A percentile compares a stretch with the other conserved stretches of the same genome.
Conservation (phyloP, 2,329 filamentous ascomycete species). For the Cladosporium sp. region DNA sequence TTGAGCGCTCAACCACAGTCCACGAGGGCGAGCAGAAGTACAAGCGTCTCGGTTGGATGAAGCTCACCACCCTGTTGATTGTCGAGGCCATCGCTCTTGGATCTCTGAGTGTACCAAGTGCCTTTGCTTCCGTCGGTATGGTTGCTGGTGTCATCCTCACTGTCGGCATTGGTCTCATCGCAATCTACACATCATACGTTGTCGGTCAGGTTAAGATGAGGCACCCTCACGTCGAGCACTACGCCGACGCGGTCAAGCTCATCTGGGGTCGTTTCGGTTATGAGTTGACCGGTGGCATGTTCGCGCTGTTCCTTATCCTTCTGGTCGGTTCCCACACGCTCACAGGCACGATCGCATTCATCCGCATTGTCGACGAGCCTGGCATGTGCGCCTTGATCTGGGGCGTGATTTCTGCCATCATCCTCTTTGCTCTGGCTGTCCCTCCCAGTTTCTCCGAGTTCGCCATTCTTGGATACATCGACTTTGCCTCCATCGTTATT, state of each 20-base stretch:
- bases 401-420: constrained; percentile 39
- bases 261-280: constrained; percentile 42
- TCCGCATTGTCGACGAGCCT: constrained; percentile 36
- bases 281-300: constrained; percentile 41
- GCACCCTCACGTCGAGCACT: constrained; percentile 43
- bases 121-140: constrained; percentile 52
- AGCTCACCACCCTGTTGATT: constrained; percentile 44
- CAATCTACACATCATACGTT: constrained; percentile 60
- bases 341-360: constrained; percentile 45
- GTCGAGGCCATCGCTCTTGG: constrained; percentile 58
- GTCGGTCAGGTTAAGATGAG: constrained; percentile 58
- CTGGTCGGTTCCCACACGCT: constrained; percentile 43
- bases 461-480: constrained; percentile 33
- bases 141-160: constrained; percentile 54
- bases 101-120: constrained; percentile 54
- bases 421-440: constrained; percentile 32
- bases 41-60: constrained; percentile 46
- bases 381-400: constrained; percentile 40
- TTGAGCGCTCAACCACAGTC: constrained; percentile 22
- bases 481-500: constrained; percentile 32
- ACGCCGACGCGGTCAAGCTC: constrained; percentile 41
- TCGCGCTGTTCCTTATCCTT: constrained; percentile 40
- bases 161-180: constrained; percentile 52
- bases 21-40: constrained; percentile 33
- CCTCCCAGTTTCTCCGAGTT: constrained; percentile 34